Evolutionary conservation across 371 early-diverging fungal species (phyloP).

Genomic region (Apophysomyces variabilis): DNA sequence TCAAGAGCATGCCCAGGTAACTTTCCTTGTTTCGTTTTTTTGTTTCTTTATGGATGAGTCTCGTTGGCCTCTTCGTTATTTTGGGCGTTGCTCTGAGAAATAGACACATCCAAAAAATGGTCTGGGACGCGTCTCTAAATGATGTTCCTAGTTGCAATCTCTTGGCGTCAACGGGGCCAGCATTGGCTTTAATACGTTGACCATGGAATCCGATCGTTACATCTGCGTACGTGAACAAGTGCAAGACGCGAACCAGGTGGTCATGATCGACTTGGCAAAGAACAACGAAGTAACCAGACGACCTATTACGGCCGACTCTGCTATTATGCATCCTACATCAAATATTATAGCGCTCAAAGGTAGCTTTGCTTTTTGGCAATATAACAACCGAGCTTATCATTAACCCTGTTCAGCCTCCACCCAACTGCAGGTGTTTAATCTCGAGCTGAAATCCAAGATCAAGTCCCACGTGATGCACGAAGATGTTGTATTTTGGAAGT

Average conservation of each 20-base stretch:
- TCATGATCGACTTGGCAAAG: slow-evolving; percentile 91
- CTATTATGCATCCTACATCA: slow-evolving; percentile 94
- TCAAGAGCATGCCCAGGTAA: slow-evolving; percentile 96
- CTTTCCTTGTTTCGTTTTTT: not conserved
- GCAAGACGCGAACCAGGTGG: slow-evolving; percentile 86
- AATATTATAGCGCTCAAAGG: slow-evolving; percentile 96
- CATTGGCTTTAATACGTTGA: slow-evolving; percentile 96
- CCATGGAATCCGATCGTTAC: slow-evolving; percentile 97
- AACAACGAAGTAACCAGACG: slow-evolving; percentile 81
- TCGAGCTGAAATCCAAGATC: slow-evolving; percentile 93
- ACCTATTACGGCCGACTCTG: slow-evolving; percentile 96
- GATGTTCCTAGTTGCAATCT: slow-evolving; percentile 74
- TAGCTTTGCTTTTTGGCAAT: slow-evolving; percentile 27
- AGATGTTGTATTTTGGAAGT: slow-evolving; percentile 97
- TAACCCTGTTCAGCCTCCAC: slow-evolving; percentile 68
- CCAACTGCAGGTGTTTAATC: slow-evolving; percentile 96
- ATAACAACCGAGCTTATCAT: not conserved
- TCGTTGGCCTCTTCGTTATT: not conserved
- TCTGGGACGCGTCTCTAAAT: slow-evolving; percentile 2
- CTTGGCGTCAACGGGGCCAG: slow-evolving; percentile 91
- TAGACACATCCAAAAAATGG: not conserved
- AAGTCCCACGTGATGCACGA: slow-evolving; percentile 92
- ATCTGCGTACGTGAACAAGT: slow-evolving; percentile 95
- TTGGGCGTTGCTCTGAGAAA: not conserved
- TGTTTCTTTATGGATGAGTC: not conserved